A percentile compares a stretch with the other conserved stretches of the same genome.
Evolutionary conservation across 78 protist genomes (phyloP).

Genomic region (Dictyostelium purpureum): DNA sequence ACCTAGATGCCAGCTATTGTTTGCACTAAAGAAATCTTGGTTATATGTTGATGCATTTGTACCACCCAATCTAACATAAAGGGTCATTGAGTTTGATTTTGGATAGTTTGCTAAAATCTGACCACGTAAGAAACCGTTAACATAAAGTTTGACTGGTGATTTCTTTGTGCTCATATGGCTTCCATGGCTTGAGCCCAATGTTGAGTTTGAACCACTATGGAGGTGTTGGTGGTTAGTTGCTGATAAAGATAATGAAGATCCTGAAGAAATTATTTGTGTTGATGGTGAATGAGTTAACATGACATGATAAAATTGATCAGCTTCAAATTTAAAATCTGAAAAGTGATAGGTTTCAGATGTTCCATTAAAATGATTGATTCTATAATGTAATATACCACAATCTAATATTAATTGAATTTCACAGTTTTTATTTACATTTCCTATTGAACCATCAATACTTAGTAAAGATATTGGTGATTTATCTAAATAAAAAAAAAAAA

Average conservation of each 20-base stretch:
- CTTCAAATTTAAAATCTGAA: conserved; percentile 53
- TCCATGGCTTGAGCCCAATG: background rate
- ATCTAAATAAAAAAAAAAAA: background rate
- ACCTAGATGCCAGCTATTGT: conserved; percentile 61
- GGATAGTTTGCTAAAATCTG: conserved; percentile 47
- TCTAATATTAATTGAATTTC: conserved; percentile 41
- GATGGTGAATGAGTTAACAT: conserved; percentile 24
- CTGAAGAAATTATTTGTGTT: background rate
- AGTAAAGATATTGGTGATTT: conserved; percentile 42
- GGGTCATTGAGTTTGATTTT: conserved; percentile 24
- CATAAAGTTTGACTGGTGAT: conserved; percentile 49
- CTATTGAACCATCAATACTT: conserved; percentile 27
- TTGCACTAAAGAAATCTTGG: background rate
- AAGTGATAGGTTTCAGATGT: conserved; percentile 26
- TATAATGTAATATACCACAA: conserved; percentile 4
- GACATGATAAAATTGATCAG: conserved; percentile 52
- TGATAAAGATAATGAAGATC: background rate
- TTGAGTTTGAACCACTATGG: background rate
- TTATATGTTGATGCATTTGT: conserved; percentile 20
- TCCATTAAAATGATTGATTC: background rate
- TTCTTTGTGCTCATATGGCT: background rate
- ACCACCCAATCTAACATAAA: conserved; percentile 64
- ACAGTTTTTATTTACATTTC: conserved; percentile 6
- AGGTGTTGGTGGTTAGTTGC: background rate
- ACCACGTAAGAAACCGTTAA: conserved; percentile 49